Evolutionary conservation across 2,329 filamentous ascomycete genomes (phyloP), one percentile per base, ranked within the genome.

Genomic region (Lasiodiplodia hormozganensis): DNA sequence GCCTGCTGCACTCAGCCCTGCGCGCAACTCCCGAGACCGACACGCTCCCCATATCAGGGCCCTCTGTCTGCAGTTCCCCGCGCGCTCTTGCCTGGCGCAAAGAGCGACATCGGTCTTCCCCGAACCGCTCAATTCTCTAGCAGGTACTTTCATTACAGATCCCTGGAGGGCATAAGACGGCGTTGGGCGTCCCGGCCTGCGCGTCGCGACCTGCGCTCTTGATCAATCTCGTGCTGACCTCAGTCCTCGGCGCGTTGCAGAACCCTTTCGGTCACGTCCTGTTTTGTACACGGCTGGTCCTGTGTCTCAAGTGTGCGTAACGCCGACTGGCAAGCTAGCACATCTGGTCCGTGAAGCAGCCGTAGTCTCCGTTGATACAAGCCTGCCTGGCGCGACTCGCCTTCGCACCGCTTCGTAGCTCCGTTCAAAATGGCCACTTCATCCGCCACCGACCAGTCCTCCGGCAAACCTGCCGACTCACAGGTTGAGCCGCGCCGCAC

Each of bases 401-500:
- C 43, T n/a, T 60, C 57, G 57, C 36, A 47, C 36, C 38, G 57
- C 57, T 47, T 38, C 21, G 38, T 43, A 28, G 25, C 49, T 31
- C 31, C 62, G 51, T 65, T 56, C 62, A 56, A 54, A 54, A 54
- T 56, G 62, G 62, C 52, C 38, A 52, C 62, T 10, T 54, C 49
- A 38, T 43, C 62, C 49, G 28, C 51, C 51, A 38, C 51, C 51
- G 62, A 65, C 31, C 43, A 53, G 8, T 36, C 53, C 47, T 34
- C 54, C 25, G 54, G 54, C 34, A 65, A 47, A 40, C 31, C 56
- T 16, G n/a, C 31, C 56, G 56, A 62, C 65, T 18, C 54, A 10
- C 23, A 49, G 21, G 56, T 16, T 43, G 54, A 65, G 28, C 43
- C 67, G 60, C 69, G 70, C 21, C 62, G 71, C 43, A 70, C 77